phyloP scores from a whole-genome alignment of 345 rosid species.

The Bruguiera gymnorhiza region DNA sequence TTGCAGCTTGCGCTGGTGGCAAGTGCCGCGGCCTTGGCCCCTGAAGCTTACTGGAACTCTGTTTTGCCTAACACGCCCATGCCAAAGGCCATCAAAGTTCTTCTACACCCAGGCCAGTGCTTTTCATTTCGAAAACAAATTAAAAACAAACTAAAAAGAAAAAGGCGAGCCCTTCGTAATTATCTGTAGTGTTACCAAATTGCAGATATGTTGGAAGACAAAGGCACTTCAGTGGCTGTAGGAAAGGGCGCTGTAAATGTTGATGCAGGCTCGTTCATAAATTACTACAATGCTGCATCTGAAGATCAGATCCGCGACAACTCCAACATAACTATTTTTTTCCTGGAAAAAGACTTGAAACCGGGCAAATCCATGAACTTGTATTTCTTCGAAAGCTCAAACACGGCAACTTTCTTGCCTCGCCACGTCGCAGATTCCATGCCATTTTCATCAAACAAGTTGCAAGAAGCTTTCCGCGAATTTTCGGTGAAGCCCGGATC shows the following conservation, averaged over 20 bases:
- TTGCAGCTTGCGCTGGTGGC: constrained; percentile 45
- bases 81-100: constrained; percentile 51
- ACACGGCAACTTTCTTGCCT: constrained; percentile 55
- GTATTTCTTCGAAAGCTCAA: constrained; percentile 45
- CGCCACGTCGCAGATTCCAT: constrained; percentile 54
- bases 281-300: constrained; percentile 35
- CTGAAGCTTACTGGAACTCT: constrained; percentile 54
- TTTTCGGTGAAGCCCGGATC: constrained; percentile 61
- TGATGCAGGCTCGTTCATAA: constrained; percentile 4
- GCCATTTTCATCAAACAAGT: constrained; percentile 62
- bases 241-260: constrained; percentile 48
- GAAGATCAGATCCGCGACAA: constrained; percentile 60
- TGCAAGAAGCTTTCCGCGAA: constrained; percentile 44
- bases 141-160: background rate
- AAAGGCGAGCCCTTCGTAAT: background rate
- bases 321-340: constrained; percentile 62
- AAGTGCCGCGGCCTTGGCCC: constrained; percentile 45
- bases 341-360: constrained; percentile 74
- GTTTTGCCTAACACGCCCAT: constrained; percentile 53
- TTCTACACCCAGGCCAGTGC: constrained; percentile 41
- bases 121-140: background rate
- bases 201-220: constrained; percentile 53
- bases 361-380: constrained; percentile 52
- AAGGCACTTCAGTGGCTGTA: constrained; percentile 40
- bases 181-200: background rate